These are phyloP conservation scores for Mitragyna speciosa DNA, from an alignment of 257 asterid species.

Conservation along the genomic window DNA sequence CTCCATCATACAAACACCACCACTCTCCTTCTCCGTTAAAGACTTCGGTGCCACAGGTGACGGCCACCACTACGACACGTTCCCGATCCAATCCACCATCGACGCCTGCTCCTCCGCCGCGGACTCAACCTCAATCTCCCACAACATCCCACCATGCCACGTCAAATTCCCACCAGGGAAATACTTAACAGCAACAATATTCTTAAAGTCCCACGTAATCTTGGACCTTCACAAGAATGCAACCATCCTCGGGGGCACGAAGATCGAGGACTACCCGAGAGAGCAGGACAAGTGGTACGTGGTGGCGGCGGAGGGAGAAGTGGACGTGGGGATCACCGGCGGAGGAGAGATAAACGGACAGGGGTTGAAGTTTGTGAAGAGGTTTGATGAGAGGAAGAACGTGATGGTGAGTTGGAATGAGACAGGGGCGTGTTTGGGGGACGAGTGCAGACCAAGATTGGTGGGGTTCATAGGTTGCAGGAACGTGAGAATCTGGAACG, in stretches of 20 bases:
- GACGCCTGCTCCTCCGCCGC: constrained; percentile 56
- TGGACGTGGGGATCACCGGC: constrained; percentile 81
- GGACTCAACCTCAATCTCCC: constrained; percentile 1
- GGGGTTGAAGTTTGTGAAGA: constrained; percentile 68
- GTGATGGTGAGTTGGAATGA: constrained; percentile 98
- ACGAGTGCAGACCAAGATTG: constrained; percentile 79
- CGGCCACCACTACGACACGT: constrained; percentile 72
- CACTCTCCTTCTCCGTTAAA: constrained; percentile 54
- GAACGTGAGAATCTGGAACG: constrained; percentile 57
- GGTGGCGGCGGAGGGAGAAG: constrained; percentile 68
- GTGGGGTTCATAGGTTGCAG: constrained; percentile 69
- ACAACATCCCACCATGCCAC: constrained; percentile 43
- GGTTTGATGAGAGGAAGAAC: constrained; percentile 75
- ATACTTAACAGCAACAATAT: constrained; percentile 70
- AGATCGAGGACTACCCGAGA: constrained; percentile 60
- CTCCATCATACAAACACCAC: constrained; percentile 40
- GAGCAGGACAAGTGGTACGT: constrained; percentile 76
- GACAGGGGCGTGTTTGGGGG: constrained; percentile 72
- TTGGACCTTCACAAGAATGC: constrained; percentile 51
- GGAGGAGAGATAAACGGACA: constrained; percentile 98
- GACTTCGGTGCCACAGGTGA: constrained; percentile 72
- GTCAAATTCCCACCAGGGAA: constrained; percentile 77
- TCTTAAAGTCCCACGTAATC: constrained; percentile 68
- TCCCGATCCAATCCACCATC: constrained; percentile 69
- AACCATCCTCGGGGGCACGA: constrained; percentile 68